phyloP scores from a whole-genome alignment of 2,329 filamentous ascomycete species.

The Aspergillus vadensis region DNA sequence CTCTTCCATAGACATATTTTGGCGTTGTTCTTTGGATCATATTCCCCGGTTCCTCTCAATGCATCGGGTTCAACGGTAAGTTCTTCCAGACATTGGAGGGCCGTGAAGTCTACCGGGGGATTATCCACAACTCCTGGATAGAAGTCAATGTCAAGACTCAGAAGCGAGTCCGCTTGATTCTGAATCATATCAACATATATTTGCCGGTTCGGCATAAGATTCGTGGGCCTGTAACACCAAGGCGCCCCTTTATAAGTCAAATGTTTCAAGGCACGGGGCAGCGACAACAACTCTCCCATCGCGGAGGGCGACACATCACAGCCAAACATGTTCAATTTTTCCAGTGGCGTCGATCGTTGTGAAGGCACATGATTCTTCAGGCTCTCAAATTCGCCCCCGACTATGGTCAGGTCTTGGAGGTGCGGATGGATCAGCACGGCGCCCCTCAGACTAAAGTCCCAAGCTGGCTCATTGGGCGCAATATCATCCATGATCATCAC shows the following conservation, averaged over 20 bases:
- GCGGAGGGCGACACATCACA: neutral
- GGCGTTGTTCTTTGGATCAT: neutral
- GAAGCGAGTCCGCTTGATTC: neutral
- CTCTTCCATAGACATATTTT: neutral
- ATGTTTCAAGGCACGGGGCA: neutral
- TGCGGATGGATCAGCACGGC: constrained; percentile 7
- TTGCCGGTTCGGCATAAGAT: neutral
- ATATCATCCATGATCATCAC: constrained; percentile 7
- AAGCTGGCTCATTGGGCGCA: neutral
- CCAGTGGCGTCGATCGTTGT: neutral
- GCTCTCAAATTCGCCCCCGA: neutral
- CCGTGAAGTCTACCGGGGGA: constrained; percentile 2
- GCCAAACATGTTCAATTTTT: neutral
- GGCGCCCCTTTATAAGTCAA: neutral
- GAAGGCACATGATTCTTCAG: neutral
- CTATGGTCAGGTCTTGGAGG: constrained; percentile 5
- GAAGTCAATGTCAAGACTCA: constrained; percentile 7
- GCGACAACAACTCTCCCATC: neutral
- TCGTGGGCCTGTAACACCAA: neutral
- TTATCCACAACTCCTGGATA: neutral
- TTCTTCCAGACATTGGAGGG: neutral
- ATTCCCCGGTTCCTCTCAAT: neutral
- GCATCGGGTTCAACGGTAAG: constrained; percentile 6
- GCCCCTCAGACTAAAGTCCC: neutral
- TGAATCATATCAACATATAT: neutral